Evolutionary conservation across 495 filamentous ascomycete genomes (phyloP).

Genomic region (Glonium stellatum): DNA sequence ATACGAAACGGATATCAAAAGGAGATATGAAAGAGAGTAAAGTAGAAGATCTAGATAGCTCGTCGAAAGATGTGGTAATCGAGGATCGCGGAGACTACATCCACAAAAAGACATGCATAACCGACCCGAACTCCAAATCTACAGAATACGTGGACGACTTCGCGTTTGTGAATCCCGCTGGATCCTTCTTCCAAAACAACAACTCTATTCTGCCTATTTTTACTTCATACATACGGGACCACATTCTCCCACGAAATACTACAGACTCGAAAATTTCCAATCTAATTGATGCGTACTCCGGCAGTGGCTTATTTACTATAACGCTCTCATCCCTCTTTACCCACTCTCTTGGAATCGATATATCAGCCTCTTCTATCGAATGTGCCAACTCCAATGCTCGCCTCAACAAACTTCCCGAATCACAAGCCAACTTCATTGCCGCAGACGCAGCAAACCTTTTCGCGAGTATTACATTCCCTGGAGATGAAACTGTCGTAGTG

Average conservation of each 20-base stretch:
- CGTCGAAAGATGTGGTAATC: slow-evolving; percentile 22
- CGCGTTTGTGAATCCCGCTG: slow-evolving; percentile 81
- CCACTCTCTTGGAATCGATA: slow-evolving; percentile 62
- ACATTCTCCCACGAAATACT: slow-evolving; percentile 52
- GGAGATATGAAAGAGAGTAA: slow-evolving; percentile 23
- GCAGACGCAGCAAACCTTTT: slow-evolving; percentile 82
- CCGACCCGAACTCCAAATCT: slow-evolving; percentile 68
- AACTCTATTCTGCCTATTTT: slow-evolving; percentile 93
- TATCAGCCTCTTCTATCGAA: slow-evolving; percentile 62
- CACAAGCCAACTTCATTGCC: slow-evolving; percentile 66
- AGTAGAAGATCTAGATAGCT: slow-evolving; percentile 4
- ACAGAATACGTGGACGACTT: slow-evolving; percentile 84
- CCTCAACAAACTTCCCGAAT: slow-evolving; percentile 61
- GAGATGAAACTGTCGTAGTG: slow-evolving; percentile 78
- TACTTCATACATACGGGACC: slow-evolving; percentile 80
- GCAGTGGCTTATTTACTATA: slow-evolving; percentile 93
- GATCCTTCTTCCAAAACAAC: slow-evolving; percentile 98
- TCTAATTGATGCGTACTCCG: slow-evolving; percentile 95
- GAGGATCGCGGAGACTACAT: slow-evolving; percentile 44
- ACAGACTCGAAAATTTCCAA: slow-evolving; percentile 52
- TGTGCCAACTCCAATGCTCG: slow-evolving; percentile 71
- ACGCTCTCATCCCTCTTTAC: slow-evolving; percentile 78
- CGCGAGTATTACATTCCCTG: slow-evolving; percentile 53
- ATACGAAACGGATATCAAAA: slow-evolving; percentile 62
- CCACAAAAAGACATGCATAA: slow-evolving; percentile 79